Evolutionary conservation across 78 protist species (phyloP).

Genomic region (Cavenderia fasciculata): DNA sequence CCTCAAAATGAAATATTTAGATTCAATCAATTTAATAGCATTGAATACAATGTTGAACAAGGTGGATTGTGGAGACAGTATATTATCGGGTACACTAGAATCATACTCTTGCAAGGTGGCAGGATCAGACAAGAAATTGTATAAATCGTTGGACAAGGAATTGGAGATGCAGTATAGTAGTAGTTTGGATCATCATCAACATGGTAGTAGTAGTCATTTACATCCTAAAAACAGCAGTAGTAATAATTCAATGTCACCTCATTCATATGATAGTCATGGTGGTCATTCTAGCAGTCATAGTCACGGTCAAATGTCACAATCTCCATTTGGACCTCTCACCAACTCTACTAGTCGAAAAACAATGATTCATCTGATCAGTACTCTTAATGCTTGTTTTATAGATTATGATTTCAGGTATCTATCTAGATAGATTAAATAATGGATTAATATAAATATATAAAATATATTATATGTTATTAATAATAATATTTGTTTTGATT

Average conservation of each 20-base stretch:
- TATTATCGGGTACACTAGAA: slow-evolving; percentile 22
- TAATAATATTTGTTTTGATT: neutral
- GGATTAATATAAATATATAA: too few relatives aligned
- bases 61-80: slow-evolving; percentile 32
- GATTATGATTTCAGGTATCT: slow-evolving; percentile 79
- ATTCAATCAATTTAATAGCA: slow-evolving; percentile 25
- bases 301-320: slow-evolving; percentile 2
- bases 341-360: slow-evolving; percentile 58
- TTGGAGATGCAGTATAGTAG: slow-evolving; percentile 7
- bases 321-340: slow-evolving; percentile 75
- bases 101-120: slow-evolving; percentile 59
- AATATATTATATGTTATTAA: too few relatives aligned
- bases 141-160: slow-evolving; percentile 52
- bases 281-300: neutral
- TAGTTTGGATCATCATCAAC: slow-evolving; percentile 5
- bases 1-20: slow-evolving; percentile 68
- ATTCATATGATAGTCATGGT: neutral
- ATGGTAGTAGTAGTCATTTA: neutral
- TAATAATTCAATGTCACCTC: neutral
- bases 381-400: slow-evolving; percentile 65
- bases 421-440: too few relatives aligned
- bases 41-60: slow-evolving; percentile 18
- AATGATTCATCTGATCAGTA: slow-evolving; percentile 51
- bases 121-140: slow-evolving; percentile 63
- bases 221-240: neutral